Evolutionary conservation across 768 basidiomycete genomes (phyloP).

Genomic region (Lactarius hengduanensis): DNA sequence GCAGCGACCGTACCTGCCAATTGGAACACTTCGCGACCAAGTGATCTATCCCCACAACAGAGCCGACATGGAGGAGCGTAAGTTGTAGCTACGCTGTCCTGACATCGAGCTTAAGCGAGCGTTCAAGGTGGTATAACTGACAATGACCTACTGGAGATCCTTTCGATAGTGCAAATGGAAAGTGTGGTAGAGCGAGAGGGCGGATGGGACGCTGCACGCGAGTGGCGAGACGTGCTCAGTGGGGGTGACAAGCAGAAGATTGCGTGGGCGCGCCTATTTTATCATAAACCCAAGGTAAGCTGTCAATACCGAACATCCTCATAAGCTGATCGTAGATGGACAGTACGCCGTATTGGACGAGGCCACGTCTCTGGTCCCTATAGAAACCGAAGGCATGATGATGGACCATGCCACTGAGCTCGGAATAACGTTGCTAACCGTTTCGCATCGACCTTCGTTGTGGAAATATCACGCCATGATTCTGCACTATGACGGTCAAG

Average conservation of each 20-base stretch:
- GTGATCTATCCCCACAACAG: conserved; percentile 92
- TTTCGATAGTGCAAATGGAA: conserved; percentile 81
- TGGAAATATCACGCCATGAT: conserved; percentile 93
- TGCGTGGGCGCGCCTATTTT: conserved; percentile 95
- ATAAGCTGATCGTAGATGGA: conserved; percentile 15
- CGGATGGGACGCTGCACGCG: conserved; percentile 88
- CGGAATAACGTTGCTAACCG: conserved; percentile 90
- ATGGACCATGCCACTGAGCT: conserved; percentile 88
- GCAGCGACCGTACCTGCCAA: conserved; percentile 91
- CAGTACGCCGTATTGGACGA: conserved; percentile 97
- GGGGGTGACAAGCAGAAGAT: conserved; percentile 98
- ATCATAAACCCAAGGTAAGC: conserved; percentile 85
- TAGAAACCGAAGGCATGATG: conserved; percentile 91
- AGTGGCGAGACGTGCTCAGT: conserved; percentile 92
- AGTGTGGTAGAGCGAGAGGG: conserved; percentile 89
- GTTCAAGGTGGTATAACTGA: conserved; percentile 68
- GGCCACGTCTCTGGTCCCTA: conserved; percentile 91
- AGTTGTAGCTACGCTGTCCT: background rate
- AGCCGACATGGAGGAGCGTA: conserved; percentile 74
- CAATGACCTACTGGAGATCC: conserved; percentile 63
- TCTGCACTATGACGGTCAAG: conserved; percentile 90
- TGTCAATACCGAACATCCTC: background rate
- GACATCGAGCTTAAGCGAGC: background rate
- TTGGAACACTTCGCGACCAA: conserved; percentile 93
- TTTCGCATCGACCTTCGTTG: conserved; percentile 90